Evolutionary conservation across 2,329 filamentous ascomycete genomes (phyloP), one percentile per base, ranked within the genome.

Genomic region (Penicillium sp.): DNA sequence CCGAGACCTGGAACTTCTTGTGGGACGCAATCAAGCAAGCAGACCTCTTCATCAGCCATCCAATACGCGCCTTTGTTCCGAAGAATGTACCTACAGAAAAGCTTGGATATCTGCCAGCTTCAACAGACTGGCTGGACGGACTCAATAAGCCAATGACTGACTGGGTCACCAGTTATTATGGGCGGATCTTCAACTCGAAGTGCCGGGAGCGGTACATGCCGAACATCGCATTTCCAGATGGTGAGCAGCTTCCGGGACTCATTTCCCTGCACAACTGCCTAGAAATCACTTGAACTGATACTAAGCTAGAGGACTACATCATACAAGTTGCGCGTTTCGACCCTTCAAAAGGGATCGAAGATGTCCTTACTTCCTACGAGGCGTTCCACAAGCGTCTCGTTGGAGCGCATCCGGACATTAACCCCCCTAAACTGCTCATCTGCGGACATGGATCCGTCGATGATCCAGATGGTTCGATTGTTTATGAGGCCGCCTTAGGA

Each of bases 21-120:
- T 92, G 88, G 87, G 77, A 84, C 50, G 85, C 85, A 62, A 88
- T 91, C 67, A 81, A 87, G 68, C 75, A 83, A 10, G 86, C 88
- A n/a, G 90, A 93, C 73, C 78, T 92, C 71, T 92, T 93, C 74
- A 87, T 93, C 73, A 90, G 87, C 67, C 90, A 93, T 66, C 90
- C 90, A 0, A 88, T 92, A 44, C 84, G 84, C 33, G 81, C 82
- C 19, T 92, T 92, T 66, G 87, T 92, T 4, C 90, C 90, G 3
- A 76, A 81, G 46, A 86, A 87, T 93, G 5, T 50, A 35, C 83
- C 86, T 3, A 77, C 75, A 1, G 78, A 86, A 55, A 87, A 85
- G 68, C 86, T 92, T 0, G 86, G 84, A 1, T 91, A 91, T 72
- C 78, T 92, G 68, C 89, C 89, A 1, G 89, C 89, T 16, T 89